Evolutionary conservation across 345 rosid species (phyloP).

Genomic region (Corchorus olitorius): DNA sequence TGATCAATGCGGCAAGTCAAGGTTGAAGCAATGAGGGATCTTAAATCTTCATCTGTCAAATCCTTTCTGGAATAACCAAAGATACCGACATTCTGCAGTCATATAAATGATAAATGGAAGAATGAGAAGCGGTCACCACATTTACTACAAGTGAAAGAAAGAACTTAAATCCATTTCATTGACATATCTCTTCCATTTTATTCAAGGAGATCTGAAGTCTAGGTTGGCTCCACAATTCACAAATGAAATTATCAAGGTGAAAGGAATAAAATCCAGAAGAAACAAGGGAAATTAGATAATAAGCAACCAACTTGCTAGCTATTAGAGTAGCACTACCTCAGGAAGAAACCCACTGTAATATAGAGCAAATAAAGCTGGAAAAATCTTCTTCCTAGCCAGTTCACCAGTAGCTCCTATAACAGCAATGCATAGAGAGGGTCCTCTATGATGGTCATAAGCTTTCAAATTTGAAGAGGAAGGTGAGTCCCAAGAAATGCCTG

Average conservation of each 20-base stretch:
- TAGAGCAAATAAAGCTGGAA: constrained; percentile 77
- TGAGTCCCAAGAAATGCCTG: background rate
- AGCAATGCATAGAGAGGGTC: constrained; percentile 66
- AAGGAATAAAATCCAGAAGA: constrained; percentile 1
- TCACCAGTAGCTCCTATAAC: constrained; percentile 84
- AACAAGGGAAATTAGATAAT: background rate
- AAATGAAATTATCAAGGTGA: background rate
- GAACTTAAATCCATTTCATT: background rate
- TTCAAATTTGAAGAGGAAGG: constrained; percentile 19
- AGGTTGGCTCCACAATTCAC: background rate
- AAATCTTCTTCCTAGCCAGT: constrained; percentile 63
- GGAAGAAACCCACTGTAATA: constrained; percentile 79
- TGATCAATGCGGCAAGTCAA: constrained; percentile 79
- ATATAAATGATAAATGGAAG: background rate
- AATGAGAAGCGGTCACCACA: background rate
- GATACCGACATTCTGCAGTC: constrained; percentile 61
- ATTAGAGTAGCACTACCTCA: constrained; percentile 47
- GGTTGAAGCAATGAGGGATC: constrained; percentile 66
- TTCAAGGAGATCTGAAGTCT: background rate
- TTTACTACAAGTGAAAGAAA: background rate
- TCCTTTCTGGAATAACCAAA: constrained; percentile 80
- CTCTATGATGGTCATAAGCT: constrained; percentile 34
- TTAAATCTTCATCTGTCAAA: constrained; percentile 64
- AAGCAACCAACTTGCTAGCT: background rate
- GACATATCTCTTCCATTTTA: background rate